Percentiles rank a stretch among this genome's conserved stretches.
Evolutionary conservation across 768 basidiomycete species (phyloP).

Genomic region (Calocybe indica): DNA sequence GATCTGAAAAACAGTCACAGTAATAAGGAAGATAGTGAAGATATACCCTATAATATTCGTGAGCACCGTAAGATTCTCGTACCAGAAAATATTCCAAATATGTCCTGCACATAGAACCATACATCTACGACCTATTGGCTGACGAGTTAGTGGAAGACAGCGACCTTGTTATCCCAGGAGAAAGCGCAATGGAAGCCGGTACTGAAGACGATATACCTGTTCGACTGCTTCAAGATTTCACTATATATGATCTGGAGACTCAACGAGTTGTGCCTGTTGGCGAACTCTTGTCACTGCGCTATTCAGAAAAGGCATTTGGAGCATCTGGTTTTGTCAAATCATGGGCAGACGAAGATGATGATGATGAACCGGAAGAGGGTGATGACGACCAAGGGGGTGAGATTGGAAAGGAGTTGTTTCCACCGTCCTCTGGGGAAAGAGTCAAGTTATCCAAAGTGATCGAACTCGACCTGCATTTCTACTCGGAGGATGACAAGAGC

Average conservation of each 20-base stretch:
- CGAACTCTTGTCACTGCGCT: constrained; percentile 29
- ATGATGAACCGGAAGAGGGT: constrained; percentile 20
- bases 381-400: constrained; percentile 23
- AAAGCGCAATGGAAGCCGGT: constrained; percentile 18
- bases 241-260: constrained; percentile 38
- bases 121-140: constrained; percentile 10
- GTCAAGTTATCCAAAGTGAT: constrained; percentile 38
- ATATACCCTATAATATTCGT: background rate
- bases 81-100: background rate
- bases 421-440: constrained; percentile 8
- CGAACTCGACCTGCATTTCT: constrained; percentile 42
- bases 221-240: constrained; percentile 48
- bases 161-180: constrained; percentile 37
- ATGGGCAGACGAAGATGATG: constrained; percentile 25
- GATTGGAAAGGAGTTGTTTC: constrained; percentile 16
- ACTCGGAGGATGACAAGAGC: constrained; percentile 16
- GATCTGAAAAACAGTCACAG: no score
- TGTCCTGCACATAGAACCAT: constrained; percentile 1
- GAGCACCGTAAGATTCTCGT: background rate
- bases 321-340: constrained; percentile 36
- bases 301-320: constrained; percentile 17
- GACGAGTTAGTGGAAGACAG: constrained; percentile 34
- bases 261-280: constrained; percentile 33
- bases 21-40: background rate
- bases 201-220: constrained; percentile 43